phyloP scores from a whole-genome alignment of 805 yeast genomes.

The Ogataea methylovora region DNA sequence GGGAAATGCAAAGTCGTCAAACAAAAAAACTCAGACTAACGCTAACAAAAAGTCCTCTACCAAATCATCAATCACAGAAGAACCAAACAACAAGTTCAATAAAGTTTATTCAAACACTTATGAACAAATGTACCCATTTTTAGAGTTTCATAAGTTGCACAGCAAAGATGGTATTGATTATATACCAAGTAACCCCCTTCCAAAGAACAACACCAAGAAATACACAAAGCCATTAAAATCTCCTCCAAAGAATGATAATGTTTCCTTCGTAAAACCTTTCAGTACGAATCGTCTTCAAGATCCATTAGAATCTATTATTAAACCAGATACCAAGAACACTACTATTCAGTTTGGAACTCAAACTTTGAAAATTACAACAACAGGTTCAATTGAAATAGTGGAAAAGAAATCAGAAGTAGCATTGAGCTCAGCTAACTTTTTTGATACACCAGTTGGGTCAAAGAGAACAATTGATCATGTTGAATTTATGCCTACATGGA shows the following conservation, averaged over 20 bases:
- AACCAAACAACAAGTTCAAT: conserved; percentile 5
- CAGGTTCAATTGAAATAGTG: conserved; percentile 6
- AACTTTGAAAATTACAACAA: conserved; percentile 2
- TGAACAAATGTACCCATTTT: conserved; percentile 12
- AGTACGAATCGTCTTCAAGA: too few species aligned
- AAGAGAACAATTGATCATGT: conserved; percentile 12
- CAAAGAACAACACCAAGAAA: conserved; percentile 6
- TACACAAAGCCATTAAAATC: conserved; percentile 6
- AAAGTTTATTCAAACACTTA: conserved; percentile 1
- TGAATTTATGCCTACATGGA: conserved; percentile 12
- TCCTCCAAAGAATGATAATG: background rate
- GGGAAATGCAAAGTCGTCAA: background rate
- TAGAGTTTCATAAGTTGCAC: conserved; percentile 2
- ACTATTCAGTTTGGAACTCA: conserved; percentile 9
- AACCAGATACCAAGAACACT: background rate
- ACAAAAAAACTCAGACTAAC: background rate
- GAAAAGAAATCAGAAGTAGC: background rate
- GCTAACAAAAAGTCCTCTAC: background rate
- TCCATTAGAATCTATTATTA: conserved; percentile 6
- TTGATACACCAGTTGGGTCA: conserved; percentile 13
- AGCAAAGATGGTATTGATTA: conserved; percentile 14
- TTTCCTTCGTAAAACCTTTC: too few species aligned
- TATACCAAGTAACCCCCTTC: conserved; percentile 3
- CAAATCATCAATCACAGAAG: conserved; percentile 8
- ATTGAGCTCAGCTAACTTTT: conserved; percentile 1